Base-by-base conservation (phyloP, 2,329 filamentous ascomycete genomes). In the Aspergillus hortae region DNA sequence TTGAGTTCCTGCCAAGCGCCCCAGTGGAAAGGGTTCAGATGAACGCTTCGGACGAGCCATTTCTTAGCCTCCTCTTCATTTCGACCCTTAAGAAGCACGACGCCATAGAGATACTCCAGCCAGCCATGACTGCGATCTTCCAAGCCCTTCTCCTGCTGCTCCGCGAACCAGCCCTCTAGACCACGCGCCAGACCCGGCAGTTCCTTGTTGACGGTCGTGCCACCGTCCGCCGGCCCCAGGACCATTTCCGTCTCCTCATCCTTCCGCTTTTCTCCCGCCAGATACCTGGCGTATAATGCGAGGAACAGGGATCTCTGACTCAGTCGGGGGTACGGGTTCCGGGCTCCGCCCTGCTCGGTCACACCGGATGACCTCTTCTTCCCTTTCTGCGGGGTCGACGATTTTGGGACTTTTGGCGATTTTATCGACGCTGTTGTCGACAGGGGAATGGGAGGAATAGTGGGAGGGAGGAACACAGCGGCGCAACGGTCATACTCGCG, bases 161-260 rank as follows among this genome's bases (percentile, higher is more conserved):
- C 82, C 17, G 80, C 78, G 63, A 97, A 92, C 86, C 91, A 96
- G 19, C 83, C 81, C 59, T 94, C 86, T 30, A 99, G 76, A 30
- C 88, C 86, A 6, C 86, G 83, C 17, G 88, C 86, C 35, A 97
- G 83, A 0, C 82, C 80, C 2, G 88, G 79, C 27, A 99, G 75
- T 68, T 97, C 90, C 68, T 91, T 90, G 69, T 99, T 99, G 53
- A 84, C 74, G 1, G 90, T 89, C 30, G 86, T 86, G 1, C 92
- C 91, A 12, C 90, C 85, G 71, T 99, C 94, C 53, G 92, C 86
- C 1, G 94, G 92, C 0, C 94, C 94, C 73, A 97, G 84, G 46
- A 99, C 89, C 88, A 96, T 96, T 74, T 99, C 94, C 19, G 89
- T 90, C 52, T 97, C 92, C 71, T 99, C 94, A 63, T 96, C 90